These are phyloP conservation scores for Theileria orientalis DNA, from an alignment of 169 alveolate genomes.

Conservation along the genomic window DNA sequence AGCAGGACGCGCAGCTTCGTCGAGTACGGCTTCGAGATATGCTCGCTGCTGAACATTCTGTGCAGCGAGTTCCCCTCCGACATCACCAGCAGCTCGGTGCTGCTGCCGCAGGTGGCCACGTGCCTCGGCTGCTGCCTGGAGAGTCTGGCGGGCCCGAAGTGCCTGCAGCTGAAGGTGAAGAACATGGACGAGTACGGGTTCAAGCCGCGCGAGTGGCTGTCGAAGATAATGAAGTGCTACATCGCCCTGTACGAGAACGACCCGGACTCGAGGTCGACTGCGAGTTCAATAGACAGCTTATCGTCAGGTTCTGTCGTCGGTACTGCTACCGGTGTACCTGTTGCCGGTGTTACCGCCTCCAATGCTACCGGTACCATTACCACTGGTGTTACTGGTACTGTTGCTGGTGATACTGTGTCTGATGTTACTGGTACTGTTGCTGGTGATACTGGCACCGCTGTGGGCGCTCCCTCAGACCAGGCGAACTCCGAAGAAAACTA, in stretches of 20 bases:
- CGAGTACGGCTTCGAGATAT: slow-evolving; percentile 71
- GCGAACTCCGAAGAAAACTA: too few species aligned
- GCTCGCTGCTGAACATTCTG: slow-evolving; percentile 70
- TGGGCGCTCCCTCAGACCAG: too few species aligned
- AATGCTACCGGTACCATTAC: too few species aligned
- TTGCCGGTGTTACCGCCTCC: too few species aligned
- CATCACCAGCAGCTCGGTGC: slow-evolving; percentile 70
- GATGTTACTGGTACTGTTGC: too few species aligned
- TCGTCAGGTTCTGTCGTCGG: slow-evolving; percentile 28
- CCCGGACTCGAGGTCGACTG: too few species aligned
- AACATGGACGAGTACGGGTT: slow-evolving; percentile 83
- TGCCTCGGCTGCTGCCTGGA: slow-evolving; percentile 86
- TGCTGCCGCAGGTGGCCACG: slow-evolving; percentile 83
- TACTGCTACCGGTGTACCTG: too few species aligned
- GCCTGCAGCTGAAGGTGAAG: slow-evolving; percentile 83
- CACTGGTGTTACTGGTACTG: too few species aligned
- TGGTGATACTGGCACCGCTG: too few species aligned
- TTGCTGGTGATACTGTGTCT: too few species aligned
- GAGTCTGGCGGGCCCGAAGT: slow-evolving; percentile 84
- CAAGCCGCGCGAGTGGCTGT: slow-evolving; percentile 80
- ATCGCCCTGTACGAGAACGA: slow-evolving; percentile 61
- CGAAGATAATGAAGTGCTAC: slow-evolving; percentile 73
- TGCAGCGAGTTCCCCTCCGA: slow-evolving; percentile 69
- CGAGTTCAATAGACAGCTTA: too few species aligned
- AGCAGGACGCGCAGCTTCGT: slow-evolving; percentile 70